These are phyloP conservation scores for Moricandia arvensis DNA, from an alignment of 345 rosid genomes.

Conservation along the genomic window DNA sequence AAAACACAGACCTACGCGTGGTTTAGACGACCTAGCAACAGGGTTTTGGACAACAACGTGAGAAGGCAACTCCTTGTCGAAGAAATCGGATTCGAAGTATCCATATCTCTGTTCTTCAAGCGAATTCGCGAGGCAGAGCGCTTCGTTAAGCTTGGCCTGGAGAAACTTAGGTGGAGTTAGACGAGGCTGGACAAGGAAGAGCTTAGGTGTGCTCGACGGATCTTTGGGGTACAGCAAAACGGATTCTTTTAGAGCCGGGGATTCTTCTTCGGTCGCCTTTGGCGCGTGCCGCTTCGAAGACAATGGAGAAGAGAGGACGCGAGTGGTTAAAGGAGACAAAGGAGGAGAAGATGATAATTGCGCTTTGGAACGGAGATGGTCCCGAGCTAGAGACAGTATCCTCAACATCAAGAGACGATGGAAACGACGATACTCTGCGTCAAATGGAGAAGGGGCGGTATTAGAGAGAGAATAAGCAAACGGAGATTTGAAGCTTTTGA, in stretches of 20 bases:
- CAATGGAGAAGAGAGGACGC: constrained; percentile 30
- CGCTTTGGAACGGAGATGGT: constrained; percentile 25
- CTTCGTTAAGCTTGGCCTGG: constrained; percentile 87
- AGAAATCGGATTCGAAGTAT: constrained; percentile 62
- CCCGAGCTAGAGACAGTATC: constrained; percentile 35
- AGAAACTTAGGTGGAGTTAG: constrained; percentile 58
- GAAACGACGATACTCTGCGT: neutral
- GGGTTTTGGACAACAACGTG: constrained; percentile 88
- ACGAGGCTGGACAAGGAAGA: constrained; percentile 90
- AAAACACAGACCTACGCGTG: constrained; percentile 62
- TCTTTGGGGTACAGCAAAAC: constrained; percentile 55
- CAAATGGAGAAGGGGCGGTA: neutral
- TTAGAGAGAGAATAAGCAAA: neutral
- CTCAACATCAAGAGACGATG: constrained; percentile 40
- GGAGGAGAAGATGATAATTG: neutral
- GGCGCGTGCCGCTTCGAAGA: constrained; percentile 40
- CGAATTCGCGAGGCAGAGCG: constrained; percentile 86
- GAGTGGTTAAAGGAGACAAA: constrained; percentile 8
- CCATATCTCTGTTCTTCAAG: constrained; percentile 95
- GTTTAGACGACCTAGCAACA: constrained; percentile 50
- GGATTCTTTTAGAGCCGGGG: constrained; percentile 12
- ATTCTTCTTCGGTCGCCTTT: constrained; percentile 14
- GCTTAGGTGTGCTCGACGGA: constrained; percentile 67
- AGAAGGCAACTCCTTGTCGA: constrained; percentile 70
- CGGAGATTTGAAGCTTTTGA: neutral